Percentiles rank a stretch among this genome's conserved stretches.
Conservation (phyloP, 148 eudicot species). For the Silene latifolia region DNA sequence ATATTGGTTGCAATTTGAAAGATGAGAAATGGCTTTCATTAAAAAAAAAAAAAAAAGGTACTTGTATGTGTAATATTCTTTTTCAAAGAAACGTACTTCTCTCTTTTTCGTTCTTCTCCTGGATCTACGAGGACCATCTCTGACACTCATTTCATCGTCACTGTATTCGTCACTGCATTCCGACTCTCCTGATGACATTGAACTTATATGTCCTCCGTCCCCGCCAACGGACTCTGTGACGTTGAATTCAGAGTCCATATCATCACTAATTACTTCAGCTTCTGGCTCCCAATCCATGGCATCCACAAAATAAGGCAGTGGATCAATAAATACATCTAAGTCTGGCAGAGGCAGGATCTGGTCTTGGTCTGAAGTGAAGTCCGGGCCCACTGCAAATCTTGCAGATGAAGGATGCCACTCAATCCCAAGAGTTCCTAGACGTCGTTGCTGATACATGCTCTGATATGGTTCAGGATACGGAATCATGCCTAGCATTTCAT, state of each 20-base stretch:
- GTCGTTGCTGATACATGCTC: slow-evolving; percentile 79
- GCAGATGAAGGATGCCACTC: slow-evolving; percentile 93
- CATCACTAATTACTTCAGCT: slow-evolving; percentile 73
- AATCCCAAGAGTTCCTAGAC: slow-evolving; percentile 78
- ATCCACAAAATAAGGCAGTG: slow-evolving; percentile 74
- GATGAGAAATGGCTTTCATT: not conserved
- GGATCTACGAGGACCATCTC: slow-evolving; percentile 68
- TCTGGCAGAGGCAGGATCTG: slow-evolving; percentile 71
- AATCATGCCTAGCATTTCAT: slow-evolving; percentile 64
- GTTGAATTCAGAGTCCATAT: slow-evolving; percentile 87
- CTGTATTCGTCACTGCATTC: slow-evolving; percentile 66
- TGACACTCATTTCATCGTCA: slow-evolving; percentile 45
- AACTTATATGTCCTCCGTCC: slow-evolving; percentile 51
- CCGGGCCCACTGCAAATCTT: slow-evolving; percentile 78
- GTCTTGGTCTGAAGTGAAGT: slow-evolving; percentile 67
- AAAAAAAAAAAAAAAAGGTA: not conserved
- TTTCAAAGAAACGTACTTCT: slow-evolving; percentile 34
- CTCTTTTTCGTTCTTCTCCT: slow-evolving; percentile 69
- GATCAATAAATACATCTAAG: slow-evolving; percentile 66
- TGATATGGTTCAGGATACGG: slow-evolving; percentile 98
- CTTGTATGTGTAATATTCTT: not conserved
- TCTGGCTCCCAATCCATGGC: slow-evolving; percentile 96
- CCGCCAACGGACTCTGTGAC: slow-evolving; percentile 65
- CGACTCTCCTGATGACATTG: slow-evolving; percentile 46
- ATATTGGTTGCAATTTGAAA: not conserved